Base-by-base conservation (phyloP, 768 basidiomycete genomes). In the Tephrocybe sp. region DNA sequence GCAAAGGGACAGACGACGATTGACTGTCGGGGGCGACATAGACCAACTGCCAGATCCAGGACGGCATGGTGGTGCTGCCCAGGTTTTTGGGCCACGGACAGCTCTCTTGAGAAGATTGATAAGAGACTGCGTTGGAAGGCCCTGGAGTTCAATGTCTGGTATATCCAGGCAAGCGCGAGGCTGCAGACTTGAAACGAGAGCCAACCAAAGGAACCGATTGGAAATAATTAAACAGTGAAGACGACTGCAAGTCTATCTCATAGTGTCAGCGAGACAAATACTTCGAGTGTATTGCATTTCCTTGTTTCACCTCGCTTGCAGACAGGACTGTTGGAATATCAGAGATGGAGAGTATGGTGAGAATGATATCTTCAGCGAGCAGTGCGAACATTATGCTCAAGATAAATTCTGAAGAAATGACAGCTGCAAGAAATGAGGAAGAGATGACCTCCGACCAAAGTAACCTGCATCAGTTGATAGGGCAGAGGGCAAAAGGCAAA, bases 271-370 rank as follows among this genome's bases (percentile, higher is more conserved):
- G 7, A 12, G 24, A 6, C n/a, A 26, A 4, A n/a, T 18, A 14
- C 41, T 5, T 14, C 18, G 10, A 21, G 15, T 8, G 18, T 8
- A n/a, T 14, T 32, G 3, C n/a, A 45, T 12, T 37, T 4, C 12
- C 10, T 30, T 5, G 28, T 11, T 20, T 15, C 50, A 50, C 53
- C 48, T 45, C 42, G 24, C 48, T 45, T 10, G 32, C 18, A 17
- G 48, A 39, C 30, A 54, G 36, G 10, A 54, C 48, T 3, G 47
- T 39, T 24, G 53, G 53, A 15, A 54, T 40, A 23, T 49, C 48
- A 38, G 47, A 48, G 3, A 40, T 32, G n/a, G 26, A 49, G 4
- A 54, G n/a, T 15, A 50, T 50, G 17, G 48, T 25, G 6, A 44
- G 20, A 4, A 54, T 39, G 3, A 50, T 37, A 40, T 54, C 48